Base-by-base conservation (phyloP, 2,329 filamentous ascomycete genomes). In the Alternaria sp. region DNA sequence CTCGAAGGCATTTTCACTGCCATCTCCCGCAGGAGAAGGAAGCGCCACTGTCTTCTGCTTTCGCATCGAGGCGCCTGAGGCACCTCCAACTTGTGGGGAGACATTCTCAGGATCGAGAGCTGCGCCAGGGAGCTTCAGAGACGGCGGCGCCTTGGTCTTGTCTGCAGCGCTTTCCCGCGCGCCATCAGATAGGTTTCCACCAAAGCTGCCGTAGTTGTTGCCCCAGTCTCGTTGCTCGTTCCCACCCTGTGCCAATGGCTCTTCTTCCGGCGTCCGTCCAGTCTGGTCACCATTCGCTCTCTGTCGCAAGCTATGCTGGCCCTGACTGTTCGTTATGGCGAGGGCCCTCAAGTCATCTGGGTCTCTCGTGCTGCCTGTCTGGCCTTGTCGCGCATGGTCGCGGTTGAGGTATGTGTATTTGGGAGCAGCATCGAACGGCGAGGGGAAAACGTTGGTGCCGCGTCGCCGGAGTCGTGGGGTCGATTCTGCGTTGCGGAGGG, bases 171-270 rank as follows among this genome's bases (percentile, higher is more conserved):
- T 26, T n/a, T 75, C 29, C 68, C 28, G 48, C 29, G 39, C 57
- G 2, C 49, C 52, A 21, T 56, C 63, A 17, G 71, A 70, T 3
- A 85, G 85, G 28, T 84, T 84, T 7, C 83, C 82, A 9, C 87
- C 77, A 65, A 90, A 88, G 71, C 87, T 89, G 44, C 88, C 88
- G 80, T 90, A 90, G 63, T 81, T 82, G 34, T 79, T 82, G 13
- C 60, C 63, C 66, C 83, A 69, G 14, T 71, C 68, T 7, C 64
- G 61, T 23, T 63, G 56, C 4, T 61, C 61, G 7, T 36, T 67
- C 36, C 33, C 61, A 13, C 54, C 54, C 45, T 40, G 61, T 50
- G 70, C 68, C 55, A 77, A 54, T 3, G 75, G 74, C 37, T 72
- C 63, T 51, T 77, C 75, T 40, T 72, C 70, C 3, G 73, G 69